These are phyloP conservation scores for Aspergillus arachidicola DNA, from an alignment of 2,329 filamentous ascomycete species.

Conservation along the genomic window DNA sequence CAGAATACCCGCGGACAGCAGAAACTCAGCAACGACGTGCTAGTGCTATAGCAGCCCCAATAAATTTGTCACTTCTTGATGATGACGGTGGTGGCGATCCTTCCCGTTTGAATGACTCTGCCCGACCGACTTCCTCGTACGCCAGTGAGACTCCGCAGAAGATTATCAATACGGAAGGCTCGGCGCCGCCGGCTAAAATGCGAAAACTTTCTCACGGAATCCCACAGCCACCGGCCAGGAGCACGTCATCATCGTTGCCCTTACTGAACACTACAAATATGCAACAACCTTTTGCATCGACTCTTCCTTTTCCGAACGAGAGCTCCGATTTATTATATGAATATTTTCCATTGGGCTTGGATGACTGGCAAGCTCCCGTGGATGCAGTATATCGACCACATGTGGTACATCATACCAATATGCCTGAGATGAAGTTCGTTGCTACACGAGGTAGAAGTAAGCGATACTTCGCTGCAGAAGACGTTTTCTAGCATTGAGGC, in stretches of 20 bases:
- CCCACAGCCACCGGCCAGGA: constrained; percentile 32
- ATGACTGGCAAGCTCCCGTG: constrained; percentile 89
- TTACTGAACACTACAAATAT: constrained; percentile 35
- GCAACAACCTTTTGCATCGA: constrained; percentile 60
- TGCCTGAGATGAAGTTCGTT: constrained; percentile 71
- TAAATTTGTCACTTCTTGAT: constrained; percentile 59
- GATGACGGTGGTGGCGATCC: constrained; percentile 57
- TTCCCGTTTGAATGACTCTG: constrained; percentile 25
- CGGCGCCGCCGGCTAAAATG: constrained; percentile 42
- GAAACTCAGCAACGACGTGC: constrained; percentile 39
- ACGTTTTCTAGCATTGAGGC: constrained; percentile 33
- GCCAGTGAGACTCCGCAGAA: constrained; percentile 31
- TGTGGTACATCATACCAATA: constrained; percentile 83
- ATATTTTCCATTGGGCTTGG: constrained; percentile 87
- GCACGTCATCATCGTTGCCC: constrained; percentile 36
- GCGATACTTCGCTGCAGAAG: constrained; percentile 70
- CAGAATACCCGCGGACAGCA: constrained; percentile 50
- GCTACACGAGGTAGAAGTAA: constrained; percentile 68
- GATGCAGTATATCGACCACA: constrained; percentile 90
- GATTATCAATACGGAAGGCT: constrained; percentile 29
- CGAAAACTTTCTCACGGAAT: constrained; percentile 38
- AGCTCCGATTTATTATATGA: constrained; percentile 86
- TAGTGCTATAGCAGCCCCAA: constrained; percentile 47
- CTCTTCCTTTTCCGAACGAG: constrained; percentile 55
- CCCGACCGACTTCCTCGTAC: constrained; percentile 24